Percentiles rank a stretch among this genome's conserved stretches.
Conservation (phyloP, 192 early-diverging fungal genomes). For the Gamsiella multidivaricata region DNA sequence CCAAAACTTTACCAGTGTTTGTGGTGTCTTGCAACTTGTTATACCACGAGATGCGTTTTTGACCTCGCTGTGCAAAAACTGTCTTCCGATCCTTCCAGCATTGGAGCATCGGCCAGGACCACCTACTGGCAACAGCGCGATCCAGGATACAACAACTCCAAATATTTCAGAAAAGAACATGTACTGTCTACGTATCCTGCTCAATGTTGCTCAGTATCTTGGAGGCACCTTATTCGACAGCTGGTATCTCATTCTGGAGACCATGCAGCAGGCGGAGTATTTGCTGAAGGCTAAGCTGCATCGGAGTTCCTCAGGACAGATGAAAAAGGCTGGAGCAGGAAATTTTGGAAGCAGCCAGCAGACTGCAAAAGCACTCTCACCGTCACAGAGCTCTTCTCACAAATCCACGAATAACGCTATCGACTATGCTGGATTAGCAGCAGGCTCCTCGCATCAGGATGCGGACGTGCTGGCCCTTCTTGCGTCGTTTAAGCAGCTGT, state of each 20-base stretch:
- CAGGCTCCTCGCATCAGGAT: slow-evolving; percentile 56
- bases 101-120: slow-evolving; percentile 33
- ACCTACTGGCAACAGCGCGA: slow-evolving; percentile 25
- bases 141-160: slow-evolving; percentile 17
- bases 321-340: slow-evolving; percentile 38
- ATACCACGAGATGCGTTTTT: slow-evolving; percentile 90
- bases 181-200: slow-evolving; percentile 75
- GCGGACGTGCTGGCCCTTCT: slow-evolving; percentile 59
- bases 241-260: slow-evolving; percentile 91
- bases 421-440: slow-evolving; percentile 30
- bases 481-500: slow-evolving; percentile 71
- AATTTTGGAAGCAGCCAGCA: slow-evolving; percentile 40
- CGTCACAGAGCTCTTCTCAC: slow-evolving; percentile 20
- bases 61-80: slow-evolving; percentile 83
- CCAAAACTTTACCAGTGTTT: slow-evolving; percentile 79
- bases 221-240: slow-evolving; percentile 77
- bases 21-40: slow-evolving; percentile 81
- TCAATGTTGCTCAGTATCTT: slow-evolving; percentile 79
- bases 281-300: slow-evolving; percentile 66
- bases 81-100: slow-evolving; percentile 73
- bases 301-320: slow-evolving; percentile 53
- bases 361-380: slow-evolving; percentile 15
- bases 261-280: slow-evolving; percentile 88
- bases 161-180: slow-evolving; percentile 82
- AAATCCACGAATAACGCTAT: slow-evolving; percentile 18